phyloP scores from a whole-genome alignment of 768 basidiomycete species.

The Psilocybe azurescens region DNA sequence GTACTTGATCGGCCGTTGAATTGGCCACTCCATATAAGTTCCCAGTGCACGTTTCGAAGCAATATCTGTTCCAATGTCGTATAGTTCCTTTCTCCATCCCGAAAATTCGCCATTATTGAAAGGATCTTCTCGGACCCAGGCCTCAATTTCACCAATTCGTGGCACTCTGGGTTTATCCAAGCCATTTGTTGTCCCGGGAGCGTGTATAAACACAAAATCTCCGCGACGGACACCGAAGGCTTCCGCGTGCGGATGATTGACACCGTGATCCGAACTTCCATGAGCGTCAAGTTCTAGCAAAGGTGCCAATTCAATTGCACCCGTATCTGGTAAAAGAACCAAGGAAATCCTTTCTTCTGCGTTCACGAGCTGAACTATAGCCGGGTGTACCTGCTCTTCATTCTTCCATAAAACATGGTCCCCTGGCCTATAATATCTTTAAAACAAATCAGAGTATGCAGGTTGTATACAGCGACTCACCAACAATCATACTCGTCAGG shows the following conservation, averaged over 20 bases:
- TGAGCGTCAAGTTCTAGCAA: conserved; percentile 90
- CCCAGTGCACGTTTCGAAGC: conserved; percentile 51
- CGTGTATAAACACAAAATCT: conserved; percentile 85
- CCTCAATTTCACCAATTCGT: conserved; percentile 82
- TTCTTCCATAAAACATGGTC: conserved; percentile 87
- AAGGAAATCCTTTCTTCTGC: conserved; percentile 72
- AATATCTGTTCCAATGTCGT: conserved; percentile 64
- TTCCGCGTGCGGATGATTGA: conserved; percentile 49
- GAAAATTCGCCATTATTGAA: conserved; percentile 54
- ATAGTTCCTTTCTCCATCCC: conserved; percentile 78
- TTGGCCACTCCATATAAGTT: conserved; percentile 41
- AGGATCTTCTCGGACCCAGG: conserved; percentile 73
- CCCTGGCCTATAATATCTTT: conserved; percentile 69
- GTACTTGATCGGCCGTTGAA: conserved; percentile 45
- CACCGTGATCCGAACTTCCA: conserved; percentile 61
- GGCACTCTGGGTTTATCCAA: conserved; percentile 73
- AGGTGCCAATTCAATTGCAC: conserved; percentile 68
- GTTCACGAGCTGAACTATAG: conserved; percentile 81
- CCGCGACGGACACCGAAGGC: conserved; percentile 83
- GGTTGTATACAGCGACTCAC: conserved; percentile 43
- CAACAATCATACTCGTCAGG: conserved; percentile 94
- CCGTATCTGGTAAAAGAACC: conserved; percentile 62
- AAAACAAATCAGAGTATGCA: conserved; percentile 6
- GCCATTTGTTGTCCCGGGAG: conserved; percentile 74
- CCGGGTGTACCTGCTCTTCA: conserved; percentile 69